Evolutionary conservation across 163 green algal genomes (phyloP).

Genomic region (Chlamydomonas reinhardtii): DNA sequence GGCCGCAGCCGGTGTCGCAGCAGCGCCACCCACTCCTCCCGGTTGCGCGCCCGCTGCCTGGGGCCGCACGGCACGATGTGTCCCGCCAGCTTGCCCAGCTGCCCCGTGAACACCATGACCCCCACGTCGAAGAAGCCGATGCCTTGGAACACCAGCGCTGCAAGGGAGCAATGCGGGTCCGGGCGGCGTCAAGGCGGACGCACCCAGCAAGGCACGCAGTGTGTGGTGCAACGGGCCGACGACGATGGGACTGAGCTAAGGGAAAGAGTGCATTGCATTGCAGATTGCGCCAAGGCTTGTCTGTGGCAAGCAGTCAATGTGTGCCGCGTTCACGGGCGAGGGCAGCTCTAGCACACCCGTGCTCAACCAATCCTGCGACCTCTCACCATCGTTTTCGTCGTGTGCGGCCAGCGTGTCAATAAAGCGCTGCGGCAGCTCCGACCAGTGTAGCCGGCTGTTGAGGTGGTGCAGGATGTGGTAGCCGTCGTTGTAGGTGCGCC

Average conservation of each 20-base stretch:
- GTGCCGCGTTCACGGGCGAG: too few relatives aligned
- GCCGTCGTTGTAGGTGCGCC: conserved; percentile 91
- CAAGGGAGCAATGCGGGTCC: background rate
- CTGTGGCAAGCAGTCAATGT: too few relatives aligned
- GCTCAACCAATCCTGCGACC: too few relatives aligned
- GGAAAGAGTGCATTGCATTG: too few relatives aligned
- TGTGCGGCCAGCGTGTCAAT: conserved; percentile 67
- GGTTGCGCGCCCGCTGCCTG: conserved; percentile 47
- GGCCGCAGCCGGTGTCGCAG: conserved; percentile 55
- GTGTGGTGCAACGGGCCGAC: too few relatives aligned
- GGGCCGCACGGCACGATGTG: conserved; percentile 68
- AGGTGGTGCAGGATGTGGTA: conserved; percentile 93
- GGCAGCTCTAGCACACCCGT: too few relatives aligned
- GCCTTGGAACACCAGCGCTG: conserved; percentile 71
- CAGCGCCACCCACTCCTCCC: conserved; percentile 56
- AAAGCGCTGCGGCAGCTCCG: conserved; percentile 77
- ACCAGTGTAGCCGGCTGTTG: conserved; percentile 90
- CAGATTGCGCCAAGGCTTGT: too few relatives aligned
- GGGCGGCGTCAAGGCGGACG: too few relatives aligned
- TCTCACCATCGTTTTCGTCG: conserved; percentile 63
- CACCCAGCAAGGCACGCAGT: too few relatives aligned
- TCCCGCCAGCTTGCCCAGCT: conserved; percentile 65
- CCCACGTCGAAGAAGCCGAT: conserved; percentile 87
- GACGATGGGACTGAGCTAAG: too few relatives aligned
- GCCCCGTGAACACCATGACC: conserved; percentile 73